Conservation (phyloP, 768 basidiomycete genomes). For the Trametes cingulata region DNA sequence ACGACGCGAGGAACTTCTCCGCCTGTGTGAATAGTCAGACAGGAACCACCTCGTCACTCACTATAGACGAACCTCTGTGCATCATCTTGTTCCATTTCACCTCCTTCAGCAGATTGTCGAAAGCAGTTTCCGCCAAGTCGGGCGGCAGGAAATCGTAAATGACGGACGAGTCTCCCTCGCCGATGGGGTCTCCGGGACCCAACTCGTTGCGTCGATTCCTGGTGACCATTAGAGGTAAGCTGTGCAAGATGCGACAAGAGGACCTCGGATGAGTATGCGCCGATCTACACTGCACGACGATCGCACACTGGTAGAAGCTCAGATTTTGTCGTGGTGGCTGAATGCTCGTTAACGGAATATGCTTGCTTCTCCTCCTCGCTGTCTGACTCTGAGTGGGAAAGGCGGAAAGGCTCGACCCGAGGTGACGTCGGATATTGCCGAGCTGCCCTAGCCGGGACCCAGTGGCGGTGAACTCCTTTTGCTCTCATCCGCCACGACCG, state of each 20-base stretch:
- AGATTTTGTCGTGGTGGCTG: too few species aligned
- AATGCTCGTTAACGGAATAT: too few species aligned
- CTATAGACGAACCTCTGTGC: constrained; percentile 57
- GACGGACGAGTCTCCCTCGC: constrained; percentile 71
- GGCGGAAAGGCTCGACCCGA: too few species aligned
- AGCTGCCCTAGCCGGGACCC: too few species aligned
- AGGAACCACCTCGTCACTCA: not conserved
- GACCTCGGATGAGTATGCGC: too few species aligned
- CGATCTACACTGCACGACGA: too few species aligned
- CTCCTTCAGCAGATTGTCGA: constrained; percentile 59
- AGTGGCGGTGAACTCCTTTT: too few species aligned
- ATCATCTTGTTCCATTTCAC: constrained; percentile 75
- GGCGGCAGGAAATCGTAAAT: constrained; percentile 56
- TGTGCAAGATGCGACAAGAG: not conserved
- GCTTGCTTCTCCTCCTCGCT: too few species aligned
- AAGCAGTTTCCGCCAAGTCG: constrained; percentile 55
- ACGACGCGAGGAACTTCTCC: constrained; percentile 72
- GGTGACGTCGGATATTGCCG: too few species aligned
- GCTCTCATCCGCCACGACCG: too few species aligned
- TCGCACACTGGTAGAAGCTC: too few species aligned
- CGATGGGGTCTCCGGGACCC: constrained; percentile 43
- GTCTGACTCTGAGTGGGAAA: too few species aligned
- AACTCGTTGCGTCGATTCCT: not conserved
- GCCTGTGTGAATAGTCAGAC: constrained; percentile 40
- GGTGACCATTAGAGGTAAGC: not conserved